Evolutionary conservation across 495 filamentous ascomycete genomes (phyloP).

Genomic region (Coniosporium apollinis): DNA sequence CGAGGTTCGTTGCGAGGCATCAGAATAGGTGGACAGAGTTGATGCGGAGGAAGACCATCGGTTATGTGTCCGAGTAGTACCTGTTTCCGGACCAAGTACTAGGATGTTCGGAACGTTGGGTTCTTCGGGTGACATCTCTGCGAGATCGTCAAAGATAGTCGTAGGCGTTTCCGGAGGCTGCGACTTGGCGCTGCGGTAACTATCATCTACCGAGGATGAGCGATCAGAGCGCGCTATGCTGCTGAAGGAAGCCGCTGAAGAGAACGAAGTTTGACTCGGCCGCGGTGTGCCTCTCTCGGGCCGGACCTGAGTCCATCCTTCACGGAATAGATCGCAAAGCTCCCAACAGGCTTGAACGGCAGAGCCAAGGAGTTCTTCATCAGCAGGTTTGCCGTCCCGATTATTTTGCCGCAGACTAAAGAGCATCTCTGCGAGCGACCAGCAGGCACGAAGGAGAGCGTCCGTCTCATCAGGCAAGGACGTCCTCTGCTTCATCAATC

Average conservation of each 20-base stretch:
- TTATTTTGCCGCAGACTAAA: slow-evolving; percentile 80
- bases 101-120: slow-evolving; percentile 66
- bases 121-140: slow-evolving; percentile 60
- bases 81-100: slow-evolving; percentile 48
- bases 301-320: slow-evolving; percentile 80
- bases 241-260: slow-evolving; percentile 7
- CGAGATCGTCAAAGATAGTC: slow-evolving; percentile 82
- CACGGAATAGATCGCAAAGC: slow-evolving; percentile 80
- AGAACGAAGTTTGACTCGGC: slow-evolving; percentile 61
- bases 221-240: slow-evolving; percentile 9
- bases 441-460: slow-evolving; percentile 68
- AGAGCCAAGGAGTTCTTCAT: slow-evolving; percentile 70
- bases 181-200: slow-evolving; percentile 11
- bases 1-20: slow-evolving; percentile 36
- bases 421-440: slow-evolving; percentile 83
- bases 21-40: slow-evolving; percentile 51
- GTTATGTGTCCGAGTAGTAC: slow-evolving; percentile 18
- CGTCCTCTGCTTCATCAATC: slow-evolving; percentile 81
- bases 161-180: slow-evolving; percentile 69
- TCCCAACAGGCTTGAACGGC: slow-evolving; percentile 92
- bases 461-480: slow-evolving; percentile 65
- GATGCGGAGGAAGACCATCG: slow-evolving; percentile 62
- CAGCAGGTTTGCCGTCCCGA: slow-evolving; percentile 50
- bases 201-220: slow-evolving; percentile 23
- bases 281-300: slow-evolving; percentile 78